Percentiles rank a stretch among this genome's conserved stretches.
phyloP scores from a whole-genome alignment of 805 yeast species.

The Scheffersomyces ergatensis region DNA sequence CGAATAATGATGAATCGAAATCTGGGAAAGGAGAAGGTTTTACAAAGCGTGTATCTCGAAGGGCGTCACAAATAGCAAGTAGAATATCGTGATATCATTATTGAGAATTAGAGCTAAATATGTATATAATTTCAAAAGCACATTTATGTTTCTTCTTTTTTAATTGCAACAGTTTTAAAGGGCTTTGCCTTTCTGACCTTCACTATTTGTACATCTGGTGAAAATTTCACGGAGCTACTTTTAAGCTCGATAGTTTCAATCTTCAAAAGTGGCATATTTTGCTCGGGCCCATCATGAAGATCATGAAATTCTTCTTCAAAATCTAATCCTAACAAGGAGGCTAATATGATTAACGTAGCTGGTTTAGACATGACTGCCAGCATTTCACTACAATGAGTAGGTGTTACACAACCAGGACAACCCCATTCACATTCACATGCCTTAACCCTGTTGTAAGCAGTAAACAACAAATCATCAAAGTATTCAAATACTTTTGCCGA shows the following conservation, averaged over 20 bases:
- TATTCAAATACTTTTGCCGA: conserved; percentile 78
- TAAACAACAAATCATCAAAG: conserved; percentile 60
- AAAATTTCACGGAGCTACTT: conserved; percentile 53
- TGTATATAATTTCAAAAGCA: too few species aligned
- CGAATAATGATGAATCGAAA: conserved; percentile 9
- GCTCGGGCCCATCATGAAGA: conserved; percentile 71
- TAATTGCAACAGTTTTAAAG: background rate
- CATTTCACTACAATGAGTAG: conserved; percentile 75
- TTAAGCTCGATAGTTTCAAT: conserved; percentile 69
- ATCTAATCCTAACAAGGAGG: conserved; percentile 55
- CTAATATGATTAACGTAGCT: conserved; percentile 72
- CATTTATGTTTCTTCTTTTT: background rate
- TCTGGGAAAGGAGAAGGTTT: conserved; percentile 22
- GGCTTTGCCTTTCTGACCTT: conserved; percentile 12
- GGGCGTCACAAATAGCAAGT: conserved; percentile 24
- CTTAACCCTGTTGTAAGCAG: conserved; percentile 57
- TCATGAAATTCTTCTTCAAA: conserved; percentile 40
- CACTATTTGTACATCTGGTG: conserved; percentile 51
- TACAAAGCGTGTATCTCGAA: conserved; percentile 30
- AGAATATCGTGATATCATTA: conserved; percentile 4
- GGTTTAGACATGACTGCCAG: conserved; percentile 83
- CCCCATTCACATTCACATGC: conserved; percentile 75
- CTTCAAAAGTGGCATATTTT: conserved; percentile 63
- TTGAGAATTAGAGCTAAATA: too few species aligned
- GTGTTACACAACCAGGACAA: conserved; percentile 85